Evolutionary conservation across 2,329 filamentous ascomycete species (phyloP).

Genomic region (Davidsoniella neocaledoniae): DNA sequence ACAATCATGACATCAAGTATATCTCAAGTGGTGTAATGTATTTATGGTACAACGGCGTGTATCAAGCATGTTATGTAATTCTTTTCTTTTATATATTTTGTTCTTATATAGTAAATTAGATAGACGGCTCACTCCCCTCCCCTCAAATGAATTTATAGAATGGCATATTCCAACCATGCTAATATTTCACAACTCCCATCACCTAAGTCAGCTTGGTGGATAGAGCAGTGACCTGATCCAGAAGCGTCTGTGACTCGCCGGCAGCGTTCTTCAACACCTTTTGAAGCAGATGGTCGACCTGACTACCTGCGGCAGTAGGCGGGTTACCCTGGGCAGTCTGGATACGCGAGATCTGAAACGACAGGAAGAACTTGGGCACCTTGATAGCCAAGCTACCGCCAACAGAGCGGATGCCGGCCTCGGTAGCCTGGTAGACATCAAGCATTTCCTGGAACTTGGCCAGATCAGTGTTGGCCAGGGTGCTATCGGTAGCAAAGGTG

Average conservation of each 20-base stretch:
- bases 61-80: too few relatives aligned
- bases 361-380: conserved; percentile 46
- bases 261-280: conserved; percentile 41
- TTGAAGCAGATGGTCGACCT: conserved; percentile 38
- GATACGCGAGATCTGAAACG: conserved; percentile 41
- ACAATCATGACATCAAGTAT: too few relatives aligned
- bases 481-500: conserved; percentile 33
- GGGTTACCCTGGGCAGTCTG: conserved; percentile 40
- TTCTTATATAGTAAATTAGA: too few relatives aligned
- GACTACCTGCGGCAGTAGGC: conserved; percentile 31
- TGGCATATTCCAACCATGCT: too few relatives aligned
- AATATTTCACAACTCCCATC: too few relatives aligned
- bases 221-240: conserved; percentile 34
- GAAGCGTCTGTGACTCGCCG: conserved; percentile 29
- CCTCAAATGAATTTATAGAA: too few relatives aligned
- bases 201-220: conserved; percentile 15
- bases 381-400: conserved; percentile 39
- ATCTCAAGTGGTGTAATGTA: too few relatives aligned
- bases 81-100: too few relatives aligned
- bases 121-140: too few relatives aligned
- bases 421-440: conserved; percentile 41
- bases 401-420: conserved; percentile 38
- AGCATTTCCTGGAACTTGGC: conserved; percentile 34
- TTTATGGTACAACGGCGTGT: too few relatives aligned
- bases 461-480: conserved; percentile 33